phyloP scores from a whole-genome alignment of 1,139 yeast genomes.

The Yamadazyma oceani region DNA sequence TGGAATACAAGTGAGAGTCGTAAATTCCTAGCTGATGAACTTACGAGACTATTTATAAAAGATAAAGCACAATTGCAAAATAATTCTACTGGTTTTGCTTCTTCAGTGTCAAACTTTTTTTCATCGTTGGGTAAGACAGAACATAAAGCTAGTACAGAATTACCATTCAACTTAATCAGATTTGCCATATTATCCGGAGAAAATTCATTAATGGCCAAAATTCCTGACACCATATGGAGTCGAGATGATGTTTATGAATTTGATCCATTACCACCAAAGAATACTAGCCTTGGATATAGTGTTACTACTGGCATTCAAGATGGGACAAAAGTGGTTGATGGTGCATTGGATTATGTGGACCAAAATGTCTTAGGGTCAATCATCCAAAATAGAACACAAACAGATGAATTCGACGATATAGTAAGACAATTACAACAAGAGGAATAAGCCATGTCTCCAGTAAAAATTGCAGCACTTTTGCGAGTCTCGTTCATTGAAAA shows the following conservation, averaged over 20 bases:
- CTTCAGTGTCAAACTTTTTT: conserved; percentile 16
- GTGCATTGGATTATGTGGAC: conserved; percentile 38
- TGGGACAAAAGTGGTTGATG: conserved; percentile 25
- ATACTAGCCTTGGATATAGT: conserved; percentile 25
- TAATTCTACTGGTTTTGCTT: conserved; percentile 10
- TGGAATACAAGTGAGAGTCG: conserved; percentile 51
- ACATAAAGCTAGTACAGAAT: conserved; percentile 19
- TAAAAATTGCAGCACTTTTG: too few species aligned
- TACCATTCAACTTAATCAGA: conserved; percentile 62
- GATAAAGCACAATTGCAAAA: conserved; percentile 12
- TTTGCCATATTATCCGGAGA: conserved; percentile 72
- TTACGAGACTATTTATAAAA: conserved; percentile 32
- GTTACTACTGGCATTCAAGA: conserved; percentile 27
- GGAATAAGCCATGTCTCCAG: too few species aligned
- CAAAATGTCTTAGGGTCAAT: conserved; percentile 41
- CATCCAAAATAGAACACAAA: conserved; percentile 30
- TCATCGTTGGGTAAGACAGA: conserved; percentile 13
- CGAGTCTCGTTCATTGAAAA: too few species aligned
- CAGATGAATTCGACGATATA: conserved; percentile 28
- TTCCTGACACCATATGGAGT: conserved; percentile 64
- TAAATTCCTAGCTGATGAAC: conserved; percentile 48
- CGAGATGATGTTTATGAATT: conserved; percentile 63
- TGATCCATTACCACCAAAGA: conserved; percentile 66
- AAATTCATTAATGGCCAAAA: conserved; percentile 64
- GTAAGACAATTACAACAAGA: conserved; percentile 22